Conservation (phyloP, 139 green algal species). For the Tetradesmus lagerheimii region DNA sequence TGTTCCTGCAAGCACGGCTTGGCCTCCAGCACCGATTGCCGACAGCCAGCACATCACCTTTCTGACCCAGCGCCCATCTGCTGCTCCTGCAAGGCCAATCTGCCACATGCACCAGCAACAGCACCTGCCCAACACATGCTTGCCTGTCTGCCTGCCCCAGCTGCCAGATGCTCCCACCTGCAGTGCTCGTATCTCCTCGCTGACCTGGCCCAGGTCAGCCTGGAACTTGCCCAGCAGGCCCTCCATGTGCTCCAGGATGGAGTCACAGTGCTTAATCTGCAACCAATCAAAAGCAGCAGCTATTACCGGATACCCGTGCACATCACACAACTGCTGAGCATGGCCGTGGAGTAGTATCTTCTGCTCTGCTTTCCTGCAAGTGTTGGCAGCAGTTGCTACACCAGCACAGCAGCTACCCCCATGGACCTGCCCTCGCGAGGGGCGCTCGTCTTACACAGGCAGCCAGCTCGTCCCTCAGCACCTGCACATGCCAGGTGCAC, state of each 20-base stretch:
- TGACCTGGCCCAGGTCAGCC: conserved; percentile 79
- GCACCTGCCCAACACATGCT: not conserved
- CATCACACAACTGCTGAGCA: not conserved
- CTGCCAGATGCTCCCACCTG: conserved; percentile 61
- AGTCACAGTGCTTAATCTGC: conserved; percentile 92
- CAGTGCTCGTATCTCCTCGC: conserved; percentile 85
- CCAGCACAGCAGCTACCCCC: no score
- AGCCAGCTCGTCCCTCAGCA: not conserved
- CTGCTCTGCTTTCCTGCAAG: not conserved
- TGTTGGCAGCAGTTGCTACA: not conserved
- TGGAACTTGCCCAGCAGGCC: conserved; percentile 90
- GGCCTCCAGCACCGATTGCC: not conserved
- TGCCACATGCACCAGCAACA: not conserved
- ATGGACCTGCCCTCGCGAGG: no score
- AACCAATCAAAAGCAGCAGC: not conserved
- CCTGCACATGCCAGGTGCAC: not conserved
- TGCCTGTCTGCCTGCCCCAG: not conserved
- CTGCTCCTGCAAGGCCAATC: not conserved
- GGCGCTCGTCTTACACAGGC: not conserved
- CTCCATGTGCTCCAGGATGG: conserved; percentile 93
- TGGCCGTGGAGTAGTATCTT: not conserved
- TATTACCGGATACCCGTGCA: no score
- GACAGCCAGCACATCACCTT: not conserved
- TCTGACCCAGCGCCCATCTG: not conserved
- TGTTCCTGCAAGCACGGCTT: not conserved